Conservation (phyloP, 352 stramenopile species). For the Globisporangium carolinianum region DNA sequence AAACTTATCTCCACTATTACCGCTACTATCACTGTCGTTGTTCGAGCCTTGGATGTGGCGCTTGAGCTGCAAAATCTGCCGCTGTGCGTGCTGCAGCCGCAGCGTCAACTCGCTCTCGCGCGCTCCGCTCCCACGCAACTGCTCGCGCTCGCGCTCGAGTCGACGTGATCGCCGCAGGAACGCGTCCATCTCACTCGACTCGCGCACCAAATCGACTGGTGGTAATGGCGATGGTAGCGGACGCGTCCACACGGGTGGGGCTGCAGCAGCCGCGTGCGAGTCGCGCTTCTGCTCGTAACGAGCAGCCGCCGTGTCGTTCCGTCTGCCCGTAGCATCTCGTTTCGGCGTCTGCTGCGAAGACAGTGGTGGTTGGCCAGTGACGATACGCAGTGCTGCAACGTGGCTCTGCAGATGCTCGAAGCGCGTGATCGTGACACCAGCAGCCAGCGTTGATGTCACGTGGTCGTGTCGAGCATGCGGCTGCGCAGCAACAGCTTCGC, state of each 20-base stretch:
- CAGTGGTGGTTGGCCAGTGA: constrained; percentile 6
- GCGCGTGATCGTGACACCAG: constrained; percentile 5
- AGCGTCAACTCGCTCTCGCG: constrained; percentile 59
- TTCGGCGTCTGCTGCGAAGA: background rate
- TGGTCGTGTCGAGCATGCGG: background rate
- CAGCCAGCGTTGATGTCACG: background rate
- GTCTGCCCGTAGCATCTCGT: background rate
- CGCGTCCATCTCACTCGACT: constrained; percentile 52
- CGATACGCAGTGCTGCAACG: constrained; percentile 24
- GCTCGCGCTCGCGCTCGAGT: constrained; percentile 22
- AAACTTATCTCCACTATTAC: background rate
- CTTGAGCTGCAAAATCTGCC: constrained; percentile 63
- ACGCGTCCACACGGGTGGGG: constrained; percentile 9
- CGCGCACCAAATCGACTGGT: constrained; percentile 29
- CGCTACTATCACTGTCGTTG: background rate
- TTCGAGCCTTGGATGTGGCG: constrained; percentile 37
- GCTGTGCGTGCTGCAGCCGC: constrained; percentile 64
- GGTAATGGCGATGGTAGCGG: constrained; percentile 15
- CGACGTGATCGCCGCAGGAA: constrained; percentile 39
- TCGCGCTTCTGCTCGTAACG: background rate
- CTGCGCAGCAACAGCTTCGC: background rate
- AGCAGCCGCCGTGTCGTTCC: background rate
- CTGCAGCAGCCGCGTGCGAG: background rate
- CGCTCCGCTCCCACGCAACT: constrained; percentile 22
- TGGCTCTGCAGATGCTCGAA: constrained; percentile 34